Percentiles rank a stretch among this genome's conserved stretches.
Conservation (phyloP, 306 rosid species). For the Vigna reflexopilosa region DNA sequence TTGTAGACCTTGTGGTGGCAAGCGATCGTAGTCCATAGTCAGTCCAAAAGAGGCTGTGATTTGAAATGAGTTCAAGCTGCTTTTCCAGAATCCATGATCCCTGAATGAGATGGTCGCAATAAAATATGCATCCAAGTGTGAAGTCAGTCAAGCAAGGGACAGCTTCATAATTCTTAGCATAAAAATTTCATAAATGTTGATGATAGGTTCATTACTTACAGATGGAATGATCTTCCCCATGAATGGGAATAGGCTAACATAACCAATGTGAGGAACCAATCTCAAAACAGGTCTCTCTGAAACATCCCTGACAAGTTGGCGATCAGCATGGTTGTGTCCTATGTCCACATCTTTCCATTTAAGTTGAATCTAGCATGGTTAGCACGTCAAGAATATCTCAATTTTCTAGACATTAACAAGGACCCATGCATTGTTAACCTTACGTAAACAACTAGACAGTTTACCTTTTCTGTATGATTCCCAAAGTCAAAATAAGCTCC, state of each 20-base stretch:
- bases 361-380: slow-evolving; percentile 68
- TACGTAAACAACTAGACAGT: slow-evolving; percentile 10
- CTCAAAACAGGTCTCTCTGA: slow-evolving; percentile 66
- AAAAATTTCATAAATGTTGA: slow-evolving; percentile 20
- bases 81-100: slow-evolving; percentile 86
- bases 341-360: slow-evolving; percentile 68
- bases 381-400: slow-evolving; percentile 41
- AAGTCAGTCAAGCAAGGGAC: slow-evolving; percentile 14
- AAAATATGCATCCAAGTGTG: slow-evolving; percentile 32
- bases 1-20: slow-evolving; percentile 74
- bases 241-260: slow-evolving; percentile 87
- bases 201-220: slow-evolving; percentile 55
- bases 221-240: slow-evolving; percentile 83
- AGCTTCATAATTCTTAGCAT: background rate
- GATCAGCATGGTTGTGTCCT: slow-evolving; percentile 56
- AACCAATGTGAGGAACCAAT: slow-evolving; percentile 90
- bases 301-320: slow-evolving; percentile 76
- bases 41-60: slow-evolving; percentile 80
- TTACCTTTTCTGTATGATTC: slow-evolving; percentile 96
- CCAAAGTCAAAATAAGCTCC: slow-evolving; percentile 96
- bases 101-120: slow-evolving; percentile 48
- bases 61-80: slow-evolving; percentile 85
- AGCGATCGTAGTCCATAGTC: slow-evolving; percentile 93
- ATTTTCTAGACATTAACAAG: slow-evolving; percentile 32
- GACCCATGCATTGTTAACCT: slow-evolving; percentile 25